phyloP scores from a whole-genome alignment of 495 filamentous ascomycete species.

The Hyaloscypha bicolor region DNA sequence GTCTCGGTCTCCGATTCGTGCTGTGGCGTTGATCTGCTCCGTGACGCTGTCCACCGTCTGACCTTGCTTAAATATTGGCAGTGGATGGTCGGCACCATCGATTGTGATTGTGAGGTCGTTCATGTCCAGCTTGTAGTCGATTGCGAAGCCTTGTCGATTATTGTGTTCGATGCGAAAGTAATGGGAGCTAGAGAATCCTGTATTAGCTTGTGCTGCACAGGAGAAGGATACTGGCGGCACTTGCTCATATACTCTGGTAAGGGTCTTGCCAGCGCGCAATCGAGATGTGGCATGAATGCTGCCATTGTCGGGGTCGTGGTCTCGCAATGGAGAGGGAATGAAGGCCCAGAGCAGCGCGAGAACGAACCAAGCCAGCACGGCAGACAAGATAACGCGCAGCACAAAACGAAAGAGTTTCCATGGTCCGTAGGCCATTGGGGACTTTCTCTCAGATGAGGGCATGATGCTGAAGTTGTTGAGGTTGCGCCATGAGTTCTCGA shows the following conservation, averaged over 20 bases:
- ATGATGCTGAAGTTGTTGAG: not conserved
- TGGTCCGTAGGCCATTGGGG: not conserved
- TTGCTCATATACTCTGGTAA: conserved; percentile 19
- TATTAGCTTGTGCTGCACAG: not conserved
- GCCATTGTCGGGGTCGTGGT: not conserved
- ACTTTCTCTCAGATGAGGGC: not conserved
- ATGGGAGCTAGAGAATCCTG: not conserved
- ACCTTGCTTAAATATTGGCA: not conserved
- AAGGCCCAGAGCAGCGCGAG: conserved; percentile 14
- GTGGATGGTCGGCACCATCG: not conserved
- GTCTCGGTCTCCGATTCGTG: conserved; percentile 14
- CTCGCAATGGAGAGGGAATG: conserved; percentile 4
- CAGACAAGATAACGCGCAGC: not conserved
- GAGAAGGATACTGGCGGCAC: not conserved
- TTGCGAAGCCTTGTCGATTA: conserved; percentile 8
- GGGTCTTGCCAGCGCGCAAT: conserved; percentile 1
- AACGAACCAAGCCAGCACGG: conserved; percentile 6
- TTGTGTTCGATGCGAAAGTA: not conserved
- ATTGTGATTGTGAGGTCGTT: conserved; percentile 8
- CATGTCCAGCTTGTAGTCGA: conserved; percentile 8
- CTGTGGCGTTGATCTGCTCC: conserved; percentile 10
- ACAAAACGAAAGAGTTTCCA: conserved; percentile 9
- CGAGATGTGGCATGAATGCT: conserved; percentile 4
- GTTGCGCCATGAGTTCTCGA: not conserved
- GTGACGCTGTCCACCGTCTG: not conserved